Conservation (phyloP, 2,329 filamentous ascomycete species). For the Trichoderma koningiopsis region DNA sequence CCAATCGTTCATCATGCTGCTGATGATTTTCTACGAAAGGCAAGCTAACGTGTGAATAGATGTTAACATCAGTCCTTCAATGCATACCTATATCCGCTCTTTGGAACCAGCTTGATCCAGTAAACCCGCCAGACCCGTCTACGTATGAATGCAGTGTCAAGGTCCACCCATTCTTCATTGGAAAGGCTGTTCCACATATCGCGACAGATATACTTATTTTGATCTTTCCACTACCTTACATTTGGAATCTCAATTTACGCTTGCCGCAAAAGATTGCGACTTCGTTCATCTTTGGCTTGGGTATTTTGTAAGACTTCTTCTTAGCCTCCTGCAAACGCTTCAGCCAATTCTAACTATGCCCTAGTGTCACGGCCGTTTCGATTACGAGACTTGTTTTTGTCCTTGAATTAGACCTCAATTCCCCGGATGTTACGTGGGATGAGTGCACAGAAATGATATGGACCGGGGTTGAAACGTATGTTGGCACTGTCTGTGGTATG, state of each 20-base stretch:
- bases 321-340: background rate
- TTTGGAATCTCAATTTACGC: conserved; percentile 32
- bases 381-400: conserved; percentile 27
- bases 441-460: conserved; percentile 24
- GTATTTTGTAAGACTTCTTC: conserved; percentile 29
- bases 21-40: background rate
- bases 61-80: conserved; percentile 26
- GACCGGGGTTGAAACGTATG: conserved; percentile 32
- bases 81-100: conserved; percentile 29
- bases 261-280: conserved; percentile 31
- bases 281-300: conserved; percentile 31
- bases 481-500: conserved; percentile 33
- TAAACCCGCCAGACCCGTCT: conserved; percentile 17
- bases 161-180: conserved; percentile 30
- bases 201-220: conserved; percentile 34
- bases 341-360: background rate
- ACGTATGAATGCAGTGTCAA: conserved; percentile 28
- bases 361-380: conserved; percentile 28
- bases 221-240: conserved; percentile 31
- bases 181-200: conserved; percentile 33
- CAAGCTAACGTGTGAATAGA: background rate
- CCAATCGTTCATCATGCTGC: too few species aligned
- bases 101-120: conserved; percentile 28
- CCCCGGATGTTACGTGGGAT: conserved; percentile 35
- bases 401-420: conserved; percentile 25